Evolutionary conservation across 1,139 yeast genomes (phyloP), one percentile per base, ranked within the genome.

Genomic region (Candida sanyaensis): DNA sequence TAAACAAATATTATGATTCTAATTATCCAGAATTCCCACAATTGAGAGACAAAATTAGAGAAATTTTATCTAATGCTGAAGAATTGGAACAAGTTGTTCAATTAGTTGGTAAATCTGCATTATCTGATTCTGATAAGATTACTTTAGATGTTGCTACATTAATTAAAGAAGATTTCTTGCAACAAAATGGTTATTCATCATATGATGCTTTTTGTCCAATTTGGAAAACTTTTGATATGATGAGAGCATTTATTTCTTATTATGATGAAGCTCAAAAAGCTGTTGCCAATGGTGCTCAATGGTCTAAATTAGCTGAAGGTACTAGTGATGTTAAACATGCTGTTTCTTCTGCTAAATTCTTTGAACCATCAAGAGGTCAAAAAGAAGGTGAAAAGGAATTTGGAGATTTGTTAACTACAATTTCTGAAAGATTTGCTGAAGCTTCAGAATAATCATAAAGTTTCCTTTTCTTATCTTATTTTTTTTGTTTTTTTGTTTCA

Each of bases 151-250:
- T 93, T 53, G 86, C 98, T 34, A 78, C 80, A 38, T 81, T 93
- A 69, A 84, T 93, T 70, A 93, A 93, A 75, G 99, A 93, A 73
- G 99, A 93, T 74, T 93, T 93, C 84, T 81, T 93, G 68, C 99
- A 93, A 77, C 99, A 93, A 77, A 93, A 93, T 71, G 99, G 99
- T 75, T 93, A 95, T 75, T 93, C 98, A 39, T 77, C 96, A 46
- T 93, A 95, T 68, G 99, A 93, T 74, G 96, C 96, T 44, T 93
- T 91, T 86, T 93, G 99, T 76, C 99, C 99, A 60, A 88, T 93
- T 64, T 93, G 99, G 99, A 93, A 93, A 80, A 93, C 99, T 49
- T 87, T 83, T 62, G 96, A 90, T 68, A 93, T 93, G 99, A 91
- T 93, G 97, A 90, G 88, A 72, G 86, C 93, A 23, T 93, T 93